Base-by-base conservation (phyloP, 1,284 basidiomycete genomes). In the Leucoagaricus sp. region DNA sequence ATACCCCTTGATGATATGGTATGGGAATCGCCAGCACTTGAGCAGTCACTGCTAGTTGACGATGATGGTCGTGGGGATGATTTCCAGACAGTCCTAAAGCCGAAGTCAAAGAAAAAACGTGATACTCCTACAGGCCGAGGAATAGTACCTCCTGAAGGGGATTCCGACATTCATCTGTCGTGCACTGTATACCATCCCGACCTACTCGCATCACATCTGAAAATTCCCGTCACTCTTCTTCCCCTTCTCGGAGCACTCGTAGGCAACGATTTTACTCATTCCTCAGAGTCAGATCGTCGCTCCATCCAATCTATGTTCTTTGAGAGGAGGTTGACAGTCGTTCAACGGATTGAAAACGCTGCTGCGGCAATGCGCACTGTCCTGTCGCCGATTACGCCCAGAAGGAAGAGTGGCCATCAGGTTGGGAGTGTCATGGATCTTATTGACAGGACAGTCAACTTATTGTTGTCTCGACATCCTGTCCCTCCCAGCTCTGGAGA, bases 221-320 rank as follows among this genome's bases (percentile, higher is more conserved):
- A 85, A 33, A 71, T 95, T 2, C 87, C 93, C 0, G 72, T 84
- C 0, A 80, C 85, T 0, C 79, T 93, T 49, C 81, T 96, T 17
- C 93, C 94, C 1, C 79, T 96, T 9, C 77, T 96, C n/a, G 92
- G 88, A 9, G 87, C 92, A 2, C 75, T 96, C 1, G 82, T 93
- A 8, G 94, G 94, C 28, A 96, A 95, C 68, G 94, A 96, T 69
- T 93, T 87, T 65, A 80, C 86, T 0, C 82, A 69, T 65, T 79
- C 69, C 61, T 76, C 73, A 25, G 72, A 70, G 53, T 70, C 75
- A 23, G 72, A 72, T 29, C 74, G 72, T 36, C 75, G 72, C 53
- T 81, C 80, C 58, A 71, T 82, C n/a, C 86, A 85, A 64, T 76
- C 72, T 0, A 65, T 88, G 19, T 89, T 91, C 68, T 92, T 91